phyloP scores from a whole-genome alignment of 169 alveolate species.

The Besnoitia besnoiti region DNA sequence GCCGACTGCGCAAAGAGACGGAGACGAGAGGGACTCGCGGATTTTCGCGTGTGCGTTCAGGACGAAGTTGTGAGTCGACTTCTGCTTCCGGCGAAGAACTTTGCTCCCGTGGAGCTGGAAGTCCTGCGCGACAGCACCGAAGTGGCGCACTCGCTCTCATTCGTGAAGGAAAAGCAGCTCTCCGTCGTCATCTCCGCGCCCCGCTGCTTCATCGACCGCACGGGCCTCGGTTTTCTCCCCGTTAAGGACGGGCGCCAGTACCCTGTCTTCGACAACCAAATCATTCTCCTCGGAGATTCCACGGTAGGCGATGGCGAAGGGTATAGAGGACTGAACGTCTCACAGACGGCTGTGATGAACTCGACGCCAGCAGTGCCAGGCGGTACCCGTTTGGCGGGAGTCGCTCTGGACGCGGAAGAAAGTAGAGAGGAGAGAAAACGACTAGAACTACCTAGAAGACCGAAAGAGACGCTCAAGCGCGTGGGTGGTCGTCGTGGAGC shows the following conservation, averaged over 20 bases:
- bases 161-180: conserved; percentile 70
- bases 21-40: background rate
- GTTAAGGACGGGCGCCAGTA: conserved; percentile 74
- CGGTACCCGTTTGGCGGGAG: background rate
- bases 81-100: conserved; percentile 68
- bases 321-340: no score
- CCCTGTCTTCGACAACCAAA: conserved; percentile 79
- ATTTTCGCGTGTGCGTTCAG: conserved; percentile 23
- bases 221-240: conserved; percentile 83
- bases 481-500: no score
- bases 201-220: conserved; percentile 84
- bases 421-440: no score
- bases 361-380: background rate
- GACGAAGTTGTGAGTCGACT: conserved; percentile 71
- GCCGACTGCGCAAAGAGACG: background rate
- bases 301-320: conserved; percentile 30
- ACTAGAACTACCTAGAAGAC: no score
- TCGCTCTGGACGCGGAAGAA: background rate
- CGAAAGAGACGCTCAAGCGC: no score
- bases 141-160: conserved; percentile 68
- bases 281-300: conserved; percentile 74
- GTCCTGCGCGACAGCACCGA: conserved; percentile 71
- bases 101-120: conserved; percentile 78
- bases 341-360: background rate
- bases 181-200: conserved; percentile 79